Percentiles rank a stretch among this genome's conserved stretches.
These are phyloP conservation scores for Orbilia javanica DNA, from an alignment of 2,329 filamentous ascomycete genomes.

Conservation along the genomic window DNA sequence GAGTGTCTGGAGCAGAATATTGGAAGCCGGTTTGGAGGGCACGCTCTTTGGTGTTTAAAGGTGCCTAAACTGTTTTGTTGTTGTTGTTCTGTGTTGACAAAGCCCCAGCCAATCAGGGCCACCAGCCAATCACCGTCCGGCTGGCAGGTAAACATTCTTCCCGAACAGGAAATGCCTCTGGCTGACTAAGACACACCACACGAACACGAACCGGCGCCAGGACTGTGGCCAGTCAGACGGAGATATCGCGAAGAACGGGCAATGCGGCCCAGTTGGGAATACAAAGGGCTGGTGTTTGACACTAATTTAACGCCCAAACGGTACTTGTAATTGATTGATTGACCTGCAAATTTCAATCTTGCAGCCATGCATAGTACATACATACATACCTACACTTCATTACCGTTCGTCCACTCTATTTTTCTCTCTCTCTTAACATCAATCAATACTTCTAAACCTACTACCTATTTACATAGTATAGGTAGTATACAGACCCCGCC, in stretches of 20 bases:
- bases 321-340: constrained; percentile 28
- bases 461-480: too few relatives aligned
- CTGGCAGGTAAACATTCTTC: constrained; percentile 39
- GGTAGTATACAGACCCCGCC: too few relatives aligned
- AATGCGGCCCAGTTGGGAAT: constrained; percentile 45
- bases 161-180: constrained; percentile 3
- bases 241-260: constrained; percentile 32
- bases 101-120: constrained; percentile 11
- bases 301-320: constrained; percentile 26
- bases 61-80: constrained; percentile 51
- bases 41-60: constrained; percentile 50
- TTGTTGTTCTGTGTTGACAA: constrained; percentile 55
- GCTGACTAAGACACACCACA: constrained; percentile 58
- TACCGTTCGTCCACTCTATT: not conserved
- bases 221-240: not conserved
- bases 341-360: constrained; percentile 8
- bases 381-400: not conserved
- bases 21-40: constrained; percentile 36
- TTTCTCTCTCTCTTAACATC: not conserved
- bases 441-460: too few relatives aligned
- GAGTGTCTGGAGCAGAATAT: constrained; percentile 50
- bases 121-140: constrained; percentile 33
- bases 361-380: too few relatives aligned
- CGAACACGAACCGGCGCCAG: constrained; percentile 28
- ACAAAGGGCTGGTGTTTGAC: constrained; percentile 34